Conservation (phyloP, 1,139 yeast genomes). For the Lodderomyces metapsilosis region DNA sequence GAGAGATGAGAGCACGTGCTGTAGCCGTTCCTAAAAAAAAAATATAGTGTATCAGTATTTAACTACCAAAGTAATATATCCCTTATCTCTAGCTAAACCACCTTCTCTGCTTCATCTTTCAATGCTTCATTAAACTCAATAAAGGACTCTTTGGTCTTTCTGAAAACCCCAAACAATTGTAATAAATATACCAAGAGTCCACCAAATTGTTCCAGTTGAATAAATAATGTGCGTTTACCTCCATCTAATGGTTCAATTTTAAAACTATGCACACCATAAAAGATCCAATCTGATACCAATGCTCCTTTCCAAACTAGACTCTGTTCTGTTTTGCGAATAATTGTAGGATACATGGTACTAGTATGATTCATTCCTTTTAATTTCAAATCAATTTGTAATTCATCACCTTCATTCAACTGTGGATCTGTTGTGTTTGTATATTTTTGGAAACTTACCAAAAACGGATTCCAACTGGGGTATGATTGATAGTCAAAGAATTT, state of each 20-base stretch:
- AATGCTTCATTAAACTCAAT: slow-evolving; percentile 13
- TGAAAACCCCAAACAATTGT: slow-evolving; percentile 12
- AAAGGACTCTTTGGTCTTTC: slow-evolving; percentile 14
- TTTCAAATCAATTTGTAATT: slow-evolving; percentile 16
- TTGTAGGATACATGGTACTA: slow-evolving; percentile 14
- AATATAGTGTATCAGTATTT: too few species aligned
- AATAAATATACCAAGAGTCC: slow-evolving; percentile 15
- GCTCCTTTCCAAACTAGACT: slow-evolving; percentile 17
- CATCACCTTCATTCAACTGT: slow-evolving; percentile 12
- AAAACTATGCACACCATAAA: slow-evolving; percentile 16
- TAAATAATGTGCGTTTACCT: slow-evolving; percentile 13
- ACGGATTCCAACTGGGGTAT: slow-evolving; percentile 18
- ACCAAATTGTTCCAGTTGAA: slow-evolving; percentile 16
- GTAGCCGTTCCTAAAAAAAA: too few species aligned
- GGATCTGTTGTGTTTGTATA: slow-evolving; percentile 10
- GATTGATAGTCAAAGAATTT: slow-evolving; percentile 14
- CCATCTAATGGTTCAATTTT: slow-evolving; percentile 13
- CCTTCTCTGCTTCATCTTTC: slow-evolving; percentile 14
- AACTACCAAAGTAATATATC: too few species aligned
- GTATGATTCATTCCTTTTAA: slow-evolving; percentile 13
- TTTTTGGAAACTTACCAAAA: slow-evolving; percentile 14
- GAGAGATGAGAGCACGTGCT: neutral
- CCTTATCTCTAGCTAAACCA: too few species aligned
- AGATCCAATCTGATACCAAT: slow-evolving; percentile 15
- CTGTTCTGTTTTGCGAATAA: slow-evolving; percentile 9